A percentile compares a stretch with the other conserved stretches of the same genome.
These are phyloP conservation scores for Camelina neglecta DNA, from an alignment of 345 rosid species.

Conservation along the genomic window DNA sequence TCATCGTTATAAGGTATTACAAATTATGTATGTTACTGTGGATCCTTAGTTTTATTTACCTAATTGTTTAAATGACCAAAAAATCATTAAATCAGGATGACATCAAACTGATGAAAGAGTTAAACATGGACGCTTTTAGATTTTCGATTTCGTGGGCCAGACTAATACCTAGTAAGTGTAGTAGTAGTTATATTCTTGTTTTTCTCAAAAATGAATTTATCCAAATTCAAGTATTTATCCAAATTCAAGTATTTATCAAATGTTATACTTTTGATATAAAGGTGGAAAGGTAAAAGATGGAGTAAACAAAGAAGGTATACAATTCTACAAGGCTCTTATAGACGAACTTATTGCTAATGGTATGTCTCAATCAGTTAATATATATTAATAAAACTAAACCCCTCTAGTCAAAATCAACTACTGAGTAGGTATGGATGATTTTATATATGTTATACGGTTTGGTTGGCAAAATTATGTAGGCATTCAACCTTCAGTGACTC, in stretches of 20 bases:
- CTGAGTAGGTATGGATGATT: not conserved
- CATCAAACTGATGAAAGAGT: constrained; percentile 51
- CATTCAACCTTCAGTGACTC: constrained; percentile 50
- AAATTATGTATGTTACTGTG: not conserved
- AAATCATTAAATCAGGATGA: constrained; percentile 49
- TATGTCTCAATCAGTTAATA: not conserved
- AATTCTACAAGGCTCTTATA: constrained; percentile 50
- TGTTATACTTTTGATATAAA: not conserved
- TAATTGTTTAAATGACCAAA: not conserved
- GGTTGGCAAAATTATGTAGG: constrained; percentile 28
- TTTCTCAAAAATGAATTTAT: not conserved
- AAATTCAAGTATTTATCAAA: not conserved
- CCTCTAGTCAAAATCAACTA: not conserved
- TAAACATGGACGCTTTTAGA: constrained; percentile 57
- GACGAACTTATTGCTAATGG: constrained; percentile 50
- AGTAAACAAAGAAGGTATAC: constrained; percentile 51
- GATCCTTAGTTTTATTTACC: not conserved
- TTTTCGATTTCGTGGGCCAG: constrained; percentile 63
- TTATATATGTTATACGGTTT: constrained; percentile 12
- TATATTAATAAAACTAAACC: not conserved
- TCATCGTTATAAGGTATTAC: constrained; percentile 50
- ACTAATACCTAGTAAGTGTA: constrained; percentile 47
- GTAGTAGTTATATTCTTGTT: not conserved
- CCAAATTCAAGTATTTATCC: not conserved
- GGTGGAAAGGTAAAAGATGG: constrained; percentile 47